These are phyloP conservation scores for Candida ipomoeae DNA, from an alignment of 805 yeast species.

Conservation along the genomic window DNA sequence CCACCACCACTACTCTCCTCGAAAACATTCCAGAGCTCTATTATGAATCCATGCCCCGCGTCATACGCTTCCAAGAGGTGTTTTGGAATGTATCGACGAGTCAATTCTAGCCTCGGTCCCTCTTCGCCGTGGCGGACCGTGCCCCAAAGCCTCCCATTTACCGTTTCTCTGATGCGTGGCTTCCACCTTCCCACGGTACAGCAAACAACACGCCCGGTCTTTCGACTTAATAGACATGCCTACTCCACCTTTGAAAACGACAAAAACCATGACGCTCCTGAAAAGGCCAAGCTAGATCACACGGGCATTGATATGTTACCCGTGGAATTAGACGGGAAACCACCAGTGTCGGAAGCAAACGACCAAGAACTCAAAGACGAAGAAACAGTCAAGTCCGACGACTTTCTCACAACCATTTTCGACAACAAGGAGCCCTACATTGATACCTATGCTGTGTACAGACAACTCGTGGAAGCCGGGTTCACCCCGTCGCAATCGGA, in stretches of 20 bases:
- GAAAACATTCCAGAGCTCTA: background rate
- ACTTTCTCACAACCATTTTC: slow-evolving; percentile 56
- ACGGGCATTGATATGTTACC: background rate
- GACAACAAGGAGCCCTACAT: slow-evolving; percentile 42
- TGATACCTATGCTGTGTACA: slow-evolving; percentile 50
- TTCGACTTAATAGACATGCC: background rate
- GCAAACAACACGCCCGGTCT: background rate
- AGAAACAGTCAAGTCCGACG: slow-evolving; percentile 15
- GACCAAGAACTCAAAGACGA: background rate
- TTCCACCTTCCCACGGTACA: background rate
- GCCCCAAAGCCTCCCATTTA: background rate
- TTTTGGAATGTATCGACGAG: slow-evolving; percentile 1
- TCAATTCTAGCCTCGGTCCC: background rate
- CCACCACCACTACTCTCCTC: background rate
- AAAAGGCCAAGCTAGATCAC: background rate
- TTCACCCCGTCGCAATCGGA: slow-evolving; percentile 61
- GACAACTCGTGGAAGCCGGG: slow-evolving; percentile 51
- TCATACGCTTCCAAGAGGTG: background rate
- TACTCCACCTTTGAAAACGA: background rate
- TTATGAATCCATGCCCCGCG: background rate
- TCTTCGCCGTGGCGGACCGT: background rate
- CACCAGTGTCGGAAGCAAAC: background rate
- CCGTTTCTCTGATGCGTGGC: background rate
- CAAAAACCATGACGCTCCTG: background rate
- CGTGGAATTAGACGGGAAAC: background rate